Conservation (phyloP, 1,284 basidiomycete genomes). For the Microbotryum silenes-acaulis region DNA sequence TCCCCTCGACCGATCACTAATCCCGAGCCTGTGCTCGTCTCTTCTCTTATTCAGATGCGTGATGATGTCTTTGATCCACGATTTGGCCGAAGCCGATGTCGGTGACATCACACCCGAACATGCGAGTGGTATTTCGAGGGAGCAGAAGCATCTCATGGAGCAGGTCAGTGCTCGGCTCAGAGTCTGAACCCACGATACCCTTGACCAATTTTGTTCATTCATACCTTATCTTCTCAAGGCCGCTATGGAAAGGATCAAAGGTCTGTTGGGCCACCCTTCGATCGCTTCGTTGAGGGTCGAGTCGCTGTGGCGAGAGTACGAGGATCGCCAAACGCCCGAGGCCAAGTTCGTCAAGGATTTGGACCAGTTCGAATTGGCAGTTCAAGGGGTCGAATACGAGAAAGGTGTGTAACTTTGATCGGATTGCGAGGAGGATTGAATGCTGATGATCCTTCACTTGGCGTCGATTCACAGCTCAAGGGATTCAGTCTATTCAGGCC, state of each 20-base stretch:
- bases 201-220: too few relatives aligned
- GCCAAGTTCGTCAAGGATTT: slow-evolving; percentile 92
- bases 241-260: slow-evolving; percentile 85
- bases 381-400: slow-evolving; percentile 53
- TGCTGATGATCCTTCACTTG: neutral
- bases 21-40: neutral
- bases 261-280: slow-evolving; percentile 71
- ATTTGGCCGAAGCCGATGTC: slow-evolving; percentile 93
- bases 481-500: slow-evolving; percentile 17
- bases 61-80: slow-evolving; percentile 84
- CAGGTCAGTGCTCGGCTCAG: slow-evolving; percentile 44
- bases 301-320: slow-evolving; percentile 87
- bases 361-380: slow-evolving; percentile 85
- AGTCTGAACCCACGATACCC: neutral
- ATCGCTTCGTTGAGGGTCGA: slow-evolving; percentile 65
- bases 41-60: slow-evolving; percentile 55
- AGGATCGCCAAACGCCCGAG: slow-evolving; percentile 67
- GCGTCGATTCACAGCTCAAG: slow-evolving; percentile 10
- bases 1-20: neutral
- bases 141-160: slow-evolving; percentile 71
- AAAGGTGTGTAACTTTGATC: slow-evolving; percentile 39
- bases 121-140: slow-evolving; percentile 58
- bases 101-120: slow-evolving; percentile 91
- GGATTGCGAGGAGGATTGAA: neutral
- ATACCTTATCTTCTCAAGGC: slow-evolving; percentile 46